phyloP scores from a whole-genome alignment of 257 asterid genomes.

The Penstemon davidsonii region DNA sequence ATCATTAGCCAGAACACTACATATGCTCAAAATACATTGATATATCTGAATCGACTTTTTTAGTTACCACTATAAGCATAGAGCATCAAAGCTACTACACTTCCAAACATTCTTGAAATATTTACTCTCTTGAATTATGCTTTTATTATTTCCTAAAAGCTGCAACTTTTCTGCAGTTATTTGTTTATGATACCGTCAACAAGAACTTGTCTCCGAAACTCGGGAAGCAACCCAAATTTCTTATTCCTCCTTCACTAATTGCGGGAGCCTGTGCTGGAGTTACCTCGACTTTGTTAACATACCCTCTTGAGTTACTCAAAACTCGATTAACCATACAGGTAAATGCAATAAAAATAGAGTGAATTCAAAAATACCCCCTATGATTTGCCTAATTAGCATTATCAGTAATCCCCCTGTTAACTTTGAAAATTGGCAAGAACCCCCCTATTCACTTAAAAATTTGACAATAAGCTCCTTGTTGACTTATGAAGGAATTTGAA shows the following conservation, averaged over 20 bases:
- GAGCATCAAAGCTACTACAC: neutral
- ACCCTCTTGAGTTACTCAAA: conserved; percentile 92
- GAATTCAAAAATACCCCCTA: too few species aligned
- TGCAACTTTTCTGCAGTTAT: conserved; percentile 50
- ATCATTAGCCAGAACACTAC: neutral
- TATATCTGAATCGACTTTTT: neutral
- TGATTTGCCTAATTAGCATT: too few species aligned
- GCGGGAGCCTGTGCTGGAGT: conserved; percentile 99
- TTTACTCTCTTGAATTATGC: neutral
- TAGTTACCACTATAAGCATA: conserved; percentile 1
- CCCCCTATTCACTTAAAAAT: too few species aligned
- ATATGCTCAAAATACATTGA: neutral
- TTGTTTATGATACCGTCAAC: conserved; percentile 86
- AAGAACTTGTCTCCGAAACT: conserved; percentile 72
- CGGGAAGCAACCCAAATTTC: conserved; percentile 61
- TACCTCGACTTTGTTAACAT: conserved; percentile 83
- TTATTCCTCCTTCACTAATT: conserved; percentile 73
- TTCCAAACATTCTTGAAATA: conserved; percentile 2
- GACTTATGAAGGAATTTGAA: too few species aligned
- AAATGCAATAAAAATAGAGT: neutral
- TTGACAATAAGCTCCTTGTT: too few species aligned
- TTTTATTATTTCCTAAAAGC: neutral
- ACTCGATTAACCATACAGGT: conserved; percentile 95
- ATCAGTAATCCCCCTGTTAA: too few species aligned
- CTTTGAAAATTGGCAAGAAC: too few species aligned